Conservation (phyloP, 208 protist genomes). For the Leishmania guyanensis region DNA sequence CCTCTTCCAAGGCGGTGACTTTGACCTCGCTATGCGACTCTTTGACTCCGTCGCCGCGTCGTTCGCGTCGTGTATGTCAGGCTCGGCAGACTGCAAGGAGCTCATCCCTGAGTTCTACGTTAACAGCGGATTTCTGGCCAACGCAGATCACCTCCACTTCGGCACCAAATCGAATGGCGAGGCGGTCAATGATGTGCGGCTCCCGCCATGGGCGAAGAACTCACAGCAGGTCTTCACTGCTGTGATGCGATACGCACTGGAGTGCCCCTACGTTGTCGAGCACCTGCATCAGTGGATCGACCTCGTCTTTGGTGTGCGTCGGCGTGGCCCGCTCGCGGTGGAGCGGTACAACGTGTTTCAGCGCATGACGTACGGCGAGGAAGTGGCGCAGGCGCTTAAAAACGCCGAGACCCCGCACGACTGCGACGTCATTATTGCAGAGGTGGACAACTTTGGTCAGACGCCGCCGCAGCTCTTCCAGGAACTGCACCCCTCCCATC, state of each 20-base stretch:
- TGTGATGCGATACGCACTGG: constrained; percentile 93
- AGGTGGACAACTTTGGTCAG: constrained; percentile 99
- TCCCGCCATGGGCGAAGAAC: constrained; percentile 97
- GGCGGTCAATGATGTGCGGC: constrained; percentile 86
- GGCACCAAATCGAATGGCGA: constrained; percentile 88
- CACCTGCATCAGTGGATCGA: constrained; percentile 98
- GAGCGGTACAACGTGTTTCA: constrained; percentile 96
- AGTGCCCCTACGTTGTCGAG: constrained; percentile 89
- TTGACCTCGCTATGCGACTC: constrained; percentile 94
- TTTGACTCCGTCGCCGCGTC: constrained; percentile 93
- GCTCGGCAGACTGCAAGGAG: constrained; percentile 94
- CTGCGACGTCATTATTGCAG: constrained; percentile 87
- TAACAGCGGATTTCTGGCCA: constrained; percentile 92
- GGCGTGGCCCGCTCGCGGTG: constrained; percentile 84
- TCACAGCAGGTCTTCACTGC: constrained; percentile 91
- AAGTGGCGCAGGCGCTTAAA: constrained; percentile 71
- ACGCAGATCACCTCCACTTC: constrained; percentile 86
- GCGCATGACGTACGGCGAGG: constrained; percentile 97
- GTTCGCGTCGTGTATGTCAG: constrained; percentile 75
- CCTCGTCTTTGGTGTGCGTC: constrained; percentile 98
- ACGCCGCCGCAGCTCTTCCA: constrained; percentile 95
- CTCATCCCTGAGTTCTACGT: constrained; percentile 97
- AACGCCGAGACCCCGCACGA: constrained; percentile 84
- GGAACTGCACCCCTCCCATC: constrained; percentile 86
- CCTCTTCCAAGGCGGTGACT: constrained; percentile 89